A percentile compares a stretch with the other conserved stretches of the same genome.
Conservation (phyloP, 176 grass and related monocot genomes). For the Sorghum bicolor region Sorghum_bicolor_NCBIv3 NC_012876.2:461501-462000, state of each 20-base stretch:
- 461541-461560: background rate
- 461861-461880: background rate
- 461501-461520: background rate
- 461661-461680: background rate
- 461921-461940: slow-evolving; percentile 11
- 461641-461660: background rate
- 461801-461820: background rate
- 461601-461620: background rate
- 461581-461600: background rate
- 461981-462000: background rate
- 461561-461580: background rate
- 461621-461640: background rate
- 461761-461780: background rate
- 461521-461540: background rate
- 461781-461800: background rate
- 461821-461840: background rate
- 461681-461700: background rate
- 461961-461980: slow-evolving; percentile 9
- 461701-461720: background rate
- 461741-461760: background rate
- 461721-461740: too few relatives aligned
- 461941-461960: slow-evolving; percentile 4
- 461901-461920: background rate
- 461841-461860: background rate
- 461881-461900: background rate